Percentiles rank a stretch among this genome's conserved stretches.
Conservation (phyloP, 768 basidiomycete genomes). For the Suillus occidentalis region DNA sequence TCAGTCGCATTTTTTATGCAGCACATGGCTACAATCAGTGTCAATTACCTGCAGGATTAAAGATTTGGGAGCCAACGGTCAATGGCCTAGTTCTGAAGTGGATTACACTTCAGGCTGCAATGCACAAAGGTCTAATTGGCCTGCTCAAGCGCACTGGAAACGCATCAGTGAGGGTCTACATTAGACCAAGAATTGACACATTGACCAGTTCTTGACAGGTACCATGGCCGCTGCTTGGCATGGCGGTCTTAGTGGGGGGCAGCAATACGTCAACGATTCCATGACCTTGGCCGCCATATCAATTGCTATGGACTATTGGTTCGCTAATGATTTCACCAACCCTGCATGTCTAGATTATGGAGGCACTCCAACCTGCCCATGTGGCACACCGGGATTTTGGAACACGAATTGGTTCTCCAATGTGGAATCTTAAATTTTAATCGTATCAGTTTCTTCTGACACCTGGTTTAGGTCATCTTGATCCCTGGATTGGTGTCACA, state of each 20-base stretch:
- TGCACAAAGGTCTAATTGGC: slow-evolving; percentile 70
- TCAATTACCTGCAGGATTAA: slow-evolving; percentile 37
- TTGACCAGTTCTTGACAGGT: slow-evolving; percentile 31
- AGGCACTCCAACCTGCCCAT: slow-evolving; percentile 54
- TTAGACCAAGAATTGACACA: not conserved
- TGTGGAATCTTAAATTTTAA: slow-evolving; percentile 29
- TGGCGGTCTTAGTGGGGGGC: slow-evolving; percentile 45
- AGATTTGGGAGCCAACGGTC: slow-evolving; percentile 45
- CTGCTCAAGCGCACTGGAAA: slow-evolving; percentile 59
- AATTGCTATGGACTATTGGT: slow-evolving; percentile 63
- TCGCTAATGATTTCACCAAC: slow-evolving; percentile 56
- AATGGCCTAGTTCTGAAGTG: slow-evolving; percentile 56
- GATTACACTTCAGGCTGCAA: slow-evolving; percentile 64
- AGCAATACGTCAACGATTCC: slow-evolving; percentile 43
- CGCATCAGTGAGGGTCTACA: slow-evolving; percentile 42
- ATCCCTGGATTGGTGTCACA: slow-evolving; percentile 58
- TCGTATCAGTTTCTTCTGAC: not conserved
- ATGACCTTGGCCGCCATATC: slow-evolving; percentile 42
- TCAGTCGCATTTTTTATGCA: slow-evolving; percentile 15
- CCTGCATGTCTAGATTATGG: slow-evolving; percentile 56
- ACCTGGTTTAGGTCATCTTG: slow-evolving; percentile 47
- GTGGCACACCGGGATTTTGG: slow-evolving; percentile 51
- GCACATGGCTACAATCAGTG: not conserved
- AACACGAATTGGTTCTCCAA: slow-evolving; percentile 70
- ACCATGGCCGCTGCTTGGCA: slow-evolving; percentile 59